Base-by-base conservation (phyloP, 1,284 basidiomycete genomes). In the Fomitopsis palustris region DNA sequence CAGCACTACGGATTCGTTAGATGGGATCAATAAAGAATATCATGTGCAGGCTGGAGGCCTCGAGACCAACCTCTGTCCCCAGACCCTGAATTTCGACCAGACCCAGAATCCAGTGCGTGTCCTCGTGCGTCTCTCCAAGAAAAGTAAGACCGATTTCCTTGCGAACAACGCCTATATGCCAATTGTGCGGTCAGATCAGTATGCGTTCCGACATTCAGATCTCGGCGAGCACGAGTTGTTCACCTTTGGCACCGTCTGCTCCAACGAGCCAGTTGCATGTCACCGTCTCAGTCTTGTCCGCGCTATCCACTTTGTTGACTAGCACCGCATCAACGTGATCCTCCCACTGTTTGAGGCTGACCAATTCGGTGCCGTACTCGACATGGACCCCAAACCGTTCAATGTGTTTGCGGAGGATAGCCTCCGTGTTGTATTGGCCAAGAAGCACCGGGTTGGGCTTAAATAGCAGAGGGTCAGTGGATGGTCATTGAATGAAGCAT, bases 161-260 rank as follows among this genome's bases (percentile, higher is more conserved):
- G 23, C 73, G 57, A 10, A 64, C 61, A n/a, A 64, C 57, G 35
- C 73, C 72, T 72, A 25, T 16, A 60, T 63, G 10, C 1, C 35
- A 10, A 37, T 37, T 8, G 19, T 4, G 14, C 1, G 29, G 12
- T 25, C 4, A 9, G 4, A 31, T 37, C 2, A 42, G 10, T 58
- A 9, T 35, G 10, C 57, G 12, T 68, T 55, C 10, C 72, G 3
- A 65, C 41, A 5, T 25, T 21, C 47, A 25, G 2, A 17, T 29
- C n/a, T n/a, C n/a, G 35, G 35, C 4, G 35, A 38, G 52, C 52
- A 14, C 45, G 8, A 29, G 4, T 37, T 7, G n/a, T 14, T 10
- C n/a, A 75, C 74, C 69, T 65, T 63, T 67, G 9, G 69, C 74
- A 14, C 75, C 75, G 62, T 76, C 74, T 5, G 73, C 66, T 6